Percentiles rank a stretch among this genome's conserved stretches.
These are phyloP conservation scores for Xylaria sp. DNA, from an alignment of 2,329 filamentous ascomycete genomes.

Conservation along the genomic window DNA sequence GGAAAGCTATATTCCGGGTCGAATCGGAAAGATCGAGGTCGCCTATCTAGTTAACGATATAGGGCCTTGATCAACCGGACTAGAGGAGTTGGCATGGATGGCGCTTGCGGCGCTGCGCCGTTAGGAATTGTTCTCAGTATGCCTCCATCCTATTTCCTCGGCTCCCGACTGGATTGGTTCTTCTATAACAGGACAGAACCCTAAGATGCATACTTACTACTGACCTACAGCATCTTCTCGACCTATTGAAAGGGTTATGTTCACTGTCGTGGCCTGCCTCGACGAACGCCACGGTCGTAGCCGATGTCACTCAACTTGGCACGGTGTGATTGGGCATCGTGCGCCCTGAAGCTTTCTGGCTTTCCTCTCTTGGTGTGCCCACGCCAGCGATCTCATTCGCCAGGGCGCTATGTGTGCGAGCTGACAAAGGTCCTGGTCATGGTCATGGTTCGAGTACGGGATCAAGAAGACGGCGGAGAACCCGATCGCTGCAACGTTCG, in stretches of 20 bases:
- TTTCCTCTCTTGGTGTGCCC: slow-evolving; percentile 18
- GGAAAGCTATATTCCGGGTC: not conserved
- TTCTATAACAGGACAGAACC: not conserved
- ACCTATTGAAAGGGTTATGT: slow-evolving; percentile 2
- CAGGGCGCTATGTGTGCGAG: slow-evolving; percentile 20
- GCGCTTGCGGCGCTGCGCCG: slow-evolving; percentile 8
- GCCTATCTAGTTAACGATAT: slow-evolving; percentile 11
- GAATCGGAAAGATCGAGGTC: slow-evolving; percentile 16
- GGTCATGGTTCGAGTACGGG: slow-evolving; percentile 19
- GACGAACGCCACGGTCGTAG: slow-evolving; percentile 34
- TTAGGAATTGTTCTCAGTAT: not conserved
- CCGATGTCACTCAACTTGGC: slow-evolving; percentile 33
- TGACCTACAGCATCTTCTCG: not conserved
- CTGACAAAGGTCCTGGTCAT: slow-evolving; percentile 21
- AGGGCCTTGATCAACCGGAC: not conserved
- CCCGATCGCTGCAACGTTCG: slow-evolving; percentile 21
- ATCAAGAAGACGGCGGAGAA: slow-evolving; percentile 2
- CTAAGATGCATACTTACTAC: not conserved
- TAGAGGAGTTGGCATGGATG: not conserved
- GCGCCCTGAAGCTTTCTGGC: slow-evolving; percentile 8
- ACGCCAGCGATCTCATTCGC: slow-evolving; percentile 22
- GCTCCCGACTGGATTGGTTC: not conserved
- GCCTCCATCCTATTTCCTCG: not conserved
- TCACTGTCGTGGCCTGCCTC: not conserved
- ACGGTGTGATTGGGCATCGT: slow-evolving; percentile 19